Base-by-base conservation (phyloP, 2,329 filamentous ascomycete species). In the Xylariaceae sp. region DNA sequence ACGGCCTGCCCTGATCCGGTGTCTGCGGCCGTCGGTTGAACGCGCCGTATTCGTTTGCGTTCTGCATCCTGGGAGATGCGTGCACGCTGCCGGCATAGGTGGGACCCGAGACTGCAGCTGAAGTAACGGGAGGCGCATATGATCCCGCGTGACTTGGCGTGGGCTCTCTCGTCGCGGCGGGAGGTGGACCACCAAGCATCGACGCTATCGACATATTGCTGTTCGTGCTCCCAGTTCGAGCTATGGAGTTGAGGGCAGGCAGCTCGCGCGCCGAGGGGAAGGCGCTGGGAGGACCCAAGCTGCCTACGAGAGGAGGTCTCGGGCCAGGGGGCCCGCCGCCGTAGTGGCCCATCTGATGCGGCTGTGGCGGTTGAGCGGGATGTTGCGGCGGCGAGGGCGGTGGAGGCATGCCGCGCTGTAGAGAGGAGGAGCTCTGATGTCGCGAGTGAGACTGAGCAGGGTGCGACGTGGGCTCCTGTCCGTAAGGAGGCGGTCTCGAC, bases 21-120 rank as follows among this genome's bases (percentile, higher is more conserved):
- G 85, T 89, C 43, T 86, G 81, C 2, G 85, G 85, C 45, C 84
- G 73, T 47, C 83, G 59, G 77, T 84, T 4, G 75, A 72, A 38
- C 67, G 68, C 46, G 31, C 47, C 42, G 36, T 55, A 55, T 50
- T 85, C 84, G 15, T 86, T 82, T 45, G 78, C 64, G 19, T 72
- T 70, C 43, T 72, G 73, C 67, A 80, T 73, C 31, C 73, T 66
- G 3, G 77, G 77, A 12, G 77, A 81, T 2, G 73, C 73, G 45
- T 79, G 76, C 2, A 78, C 59, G 2, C 73, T 57, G 13, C 69
- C 59, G 35, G 68, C 66, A 54, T 72, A 79, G 11, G 64, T 59
- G 1, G 73, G 64, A 1, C 65, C 73, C 3, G 73, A 64, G 11
- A 60, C 61, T 13, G 69, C 62, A 33, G 68, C 38, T 43, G 63